Percentiles rank a stretch among this genome's conserved stretches.
phyloP scores from a whole-genome alignment of 192 early-diverging fungal species.

The Coemansia sp. region DNA sequence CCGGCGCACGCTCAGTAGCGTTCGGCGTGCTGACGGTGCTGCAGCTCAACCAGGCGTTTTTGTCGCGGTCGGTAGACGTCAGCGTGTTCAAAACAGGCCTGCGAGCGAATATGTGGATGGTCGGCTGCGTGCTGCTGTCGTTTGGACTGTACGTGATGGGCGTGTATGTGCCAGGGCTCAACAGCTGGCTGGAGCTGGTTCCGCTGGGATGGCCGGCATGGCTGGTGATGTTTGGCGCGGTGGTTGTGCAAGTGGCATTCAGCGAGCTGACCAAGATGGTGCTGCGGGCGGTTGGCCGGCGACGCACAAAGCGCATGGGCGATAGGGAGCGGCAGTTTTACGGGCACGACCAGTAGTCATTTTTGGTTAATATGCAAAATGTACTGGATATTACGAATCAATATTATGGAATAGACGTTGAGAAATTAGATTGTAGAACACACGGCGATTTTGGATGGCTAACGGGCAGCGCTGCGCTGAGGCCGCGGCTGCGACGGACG shows the following conservation, averaged over 20 bases:
- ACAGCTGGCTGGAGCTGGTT: conserved; percentile 59
- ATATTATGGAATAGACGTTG: too few relatives aligned
- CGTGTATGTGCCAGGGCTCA: conserved; percentile 71
- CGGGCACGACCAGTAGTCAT: neutral
- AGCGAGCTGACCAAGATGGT: conserved; percentile 64
- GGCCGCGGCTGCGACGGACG: conserved; percentile 44
- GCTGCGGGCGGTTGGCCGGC: conserved; percentile 23
- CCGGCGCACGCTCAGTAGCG: conserved; percentile 55
- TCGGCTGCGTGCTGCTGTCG: conserved; percentile 70
- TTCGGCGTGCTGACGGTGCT: conserved; percentile 82
- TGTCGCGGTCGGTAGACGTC: conserved; percentile 69
- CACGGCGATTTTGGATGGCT: neutral
- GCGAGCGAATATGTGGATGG: conserved; percentile 76
- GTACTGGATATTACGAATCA: too few relatives aligned
- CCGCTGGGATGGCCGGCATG: conserved; percentile 62
- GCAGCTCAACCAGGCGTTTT: conserved; percentile 86
- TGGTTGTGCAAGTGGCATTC: conserved; percentile 56
- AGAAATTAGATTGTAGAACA: neutral
- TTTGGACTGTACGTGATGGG: conserved; percentile 73
- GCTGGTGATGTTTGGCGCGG: conserved; percentile 63
- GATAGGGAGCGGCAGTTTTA: neutral
- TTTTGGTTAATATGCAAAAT: too few relatives aligned
- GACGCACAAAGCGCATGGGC: neutral
- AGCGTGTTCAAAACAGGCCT: conserved; percentile 78
- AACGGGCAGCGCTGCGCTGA: conserved; percentile 25